Evolutionary conservation across 129 eudicot genomes (phyloP).

Genomic region (Artemisia tridentata): DNA sequence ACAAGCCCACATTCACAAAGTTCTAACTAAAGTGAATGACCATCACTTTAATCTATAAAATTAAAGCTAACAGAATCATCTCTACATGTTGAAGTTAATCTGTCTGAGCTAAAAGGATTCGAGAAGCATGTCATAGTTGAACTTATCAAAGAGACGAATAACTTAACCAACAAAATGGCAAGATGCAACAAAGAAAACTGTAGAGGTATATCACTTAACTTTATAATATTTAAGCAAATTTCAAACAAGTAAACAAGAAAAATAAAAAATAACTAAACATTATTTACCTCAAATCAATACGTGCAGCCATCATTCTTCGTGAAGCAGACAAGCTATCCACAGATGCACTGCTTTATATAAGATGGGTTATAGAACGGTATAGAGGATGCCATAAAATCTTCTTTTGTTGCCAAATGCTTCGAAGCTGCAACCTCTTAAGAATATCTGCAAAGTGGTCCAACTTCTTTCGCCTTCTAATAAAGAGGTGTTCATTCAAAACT

Average conservation of each 20-base stretch:
- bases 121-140: slow-evolving; percentile 80
- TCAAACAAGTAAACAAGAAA: not conserved
- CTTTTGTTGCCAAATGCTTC: slow-evolving; percentile 67
- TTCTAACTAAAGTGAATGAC: no score
- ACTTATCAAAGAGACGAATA: slow-evolving; percentile 59
- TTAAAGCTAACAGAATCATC: no score
- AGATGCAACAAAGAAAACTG: slow-evolving; percentile 36
- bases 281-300: slow-evolving; percentile 17
- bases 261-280: not conserved
- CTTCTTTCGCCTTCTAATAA: slow-evolving; percentile 63
- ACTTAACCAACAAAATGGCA: slow-evolving; percentile 22
- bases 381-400: slow-evolving; percentile 62
- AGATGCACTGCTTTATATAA: slow-evolving; percentile 60
- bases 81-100: slow-evolving; percentile 67
- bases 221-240: not conserved
- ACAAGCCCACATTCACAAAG: no score
- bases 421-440: slow-evolving; percentile 51
- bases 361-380: slow-evolving; percentile 70
- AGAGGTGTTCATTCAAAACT: slow-evolving; percentile 42
- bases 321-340: slow-evolving; percentile 81
- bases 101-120: slow-evolving; percentile 70
- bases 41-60: no score
- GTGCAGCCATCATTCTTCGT: slow-evolving; percentile 68
- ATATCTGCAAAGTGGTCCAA: slow-evolving; percentile 52
- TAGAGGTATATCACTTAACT: slow-evolving; percentile 41